A percentile compares a stretch with the other conserved stretches of the same genome.
Evolutionary conservation across 140 eudicot species (phyloP).

Genomic region (Cichorium intybus): DNA sequence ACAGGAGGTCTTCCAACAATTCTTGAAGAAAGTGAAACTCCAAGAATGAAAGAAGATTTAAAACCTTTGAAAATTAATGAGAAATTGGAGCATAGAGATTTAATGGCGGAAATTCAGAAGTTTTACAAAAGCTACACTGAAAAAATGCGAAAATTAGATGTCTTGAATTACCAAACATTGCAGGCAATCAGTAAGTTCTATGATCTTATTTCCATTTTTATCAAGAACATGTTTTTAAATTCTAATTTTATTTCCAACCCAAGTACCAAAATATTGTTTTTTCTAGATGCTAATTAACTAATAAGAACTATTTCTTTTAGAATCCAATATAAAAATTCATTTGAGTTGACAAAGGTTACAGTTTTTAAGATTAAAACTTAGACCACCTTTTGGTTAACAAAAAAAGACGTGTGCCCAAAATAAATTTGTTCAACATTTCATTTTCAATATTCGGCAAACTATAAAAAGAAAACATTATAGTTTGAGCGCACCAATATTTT

Average conservation of each 20-base stretch:
- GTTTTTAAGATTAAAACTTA: slow-evolving; percentile 10
- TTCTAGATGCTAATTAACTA: not conserved
- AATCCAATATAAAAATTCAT: not conserved
- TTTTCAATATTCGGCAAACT: not conserved
- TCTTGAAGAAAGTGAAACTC: slow-evolving; percentile 71
- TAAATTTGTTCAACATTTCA: not conserved
- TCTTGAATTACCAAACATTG: slow-evolving; percentile 82
- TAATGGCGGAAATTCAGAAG: slow-evolving; percentile 69
- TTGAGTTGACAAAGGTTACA: slow-evolving; percentile 14
- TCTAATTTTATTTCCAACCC: not conserved
- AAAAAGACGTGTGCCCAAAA: slow-evolving; percentile 1
- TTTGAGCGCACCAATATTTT: no score
- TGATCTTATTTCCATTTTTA: slow-evolving; percentile 1
- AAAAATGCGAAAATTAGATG: slow-evolving; percentile 81
- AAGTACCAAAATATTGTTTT: not conserved
- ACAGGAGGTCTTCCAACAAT: slow-evolving; percentile 76
- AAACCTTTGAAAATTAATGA: slow-evolving; percentile 63
- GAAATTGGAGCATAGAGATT: slow-evolving; percentile 70
- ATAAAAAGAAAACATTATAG: no score
- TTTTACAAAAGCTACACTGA: slow-evolving; percentile 80
- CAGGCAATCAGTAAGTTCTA: slow-evolving; percentile 87
- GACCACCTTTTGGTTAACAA: slow-evolving; percentile 3
- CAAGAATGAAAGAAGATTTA: slow-evolving; percentile 64
- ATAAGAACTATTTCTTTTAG: not conserved
- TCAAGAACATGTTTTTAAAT: slow-evolving; percentile 2